These are phyloP conservation scores for Talaromyces atroroseus DNA, from an alignment of 2,329 filamentous ascomycete genomes.

Conservation along the genomic window DNA sequence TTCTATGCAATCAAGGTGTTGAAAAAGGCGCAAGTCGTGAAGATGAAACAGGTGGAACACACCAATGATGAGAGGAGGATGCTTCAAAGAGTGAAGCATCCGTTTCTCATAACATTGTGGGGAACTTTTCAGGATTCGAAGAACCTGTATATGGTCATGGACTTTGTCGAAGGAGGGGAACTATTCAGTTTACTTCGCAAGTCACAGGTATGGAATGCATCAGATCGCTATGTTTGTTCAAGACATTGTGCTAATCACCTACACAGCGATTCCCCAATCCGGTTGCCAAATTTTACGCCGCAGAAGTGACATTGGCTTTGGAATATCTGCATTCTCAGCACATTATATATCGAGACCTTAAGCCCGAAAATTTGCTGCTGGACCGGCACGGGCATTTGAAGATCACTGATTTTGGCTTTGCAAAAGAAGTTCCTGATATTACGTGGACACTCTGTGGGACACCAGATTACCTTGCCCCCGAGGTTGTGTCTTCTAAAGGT, in stretches of 20 bases:
- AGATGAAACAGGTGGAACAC: constrained; percentile 99
- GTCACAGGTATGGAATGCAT: constrained; percentile 62
- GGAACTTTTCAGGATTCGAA: constrained; percentile 93
- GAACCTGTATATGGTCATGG: constrained; percentile 99
- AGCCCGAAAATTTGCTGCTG: constrained; percentile 87
- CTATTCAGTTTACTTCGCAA: constrained; percentile 92
- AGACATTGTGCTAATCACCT: neutral
- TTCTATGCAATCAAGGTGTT: constrained; percentile 98
- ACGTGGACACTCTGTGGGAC: constrained; percentile 98
- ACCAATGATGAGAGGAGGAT: constrained; percentile 97
- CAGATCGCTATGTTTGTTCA: constrained; percentile 1
- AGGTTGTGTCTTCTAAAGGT: constrained; percentile 97
- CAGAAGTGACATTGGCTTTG: constrained; percentile 89
- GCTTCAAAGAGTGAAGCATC: constrained; percentile 94
- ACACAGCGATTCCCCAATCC: constrained; percentile 91
- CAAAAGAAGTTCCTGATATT: constrained; percentile 96
- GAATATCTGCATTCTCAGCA: constrained; percentile 93
- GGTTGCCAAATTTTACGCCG: constrained; percentile 98
- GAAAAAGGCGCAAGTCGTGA: constrained; percentile 97
- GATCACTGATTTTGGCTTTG: constrained; percentile 98
- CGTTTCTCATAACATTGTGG: constrained; percentile 96
- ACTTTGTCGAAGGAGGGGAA: constrained; percentile 98
- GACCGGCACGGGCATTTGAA: constrained; percentile 93
- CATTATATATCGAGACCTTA: constrained; percentile 96
- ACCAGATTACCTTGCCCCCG: constrained; percentile 92